A percentile compares a stretch with the other conserved stretches of the same genome.
These are phyloP conservation scores for Chlamydomonas sp. DNA, from an alignment of 139 green algal genomes.

Conservation along the genomic window DNA sequence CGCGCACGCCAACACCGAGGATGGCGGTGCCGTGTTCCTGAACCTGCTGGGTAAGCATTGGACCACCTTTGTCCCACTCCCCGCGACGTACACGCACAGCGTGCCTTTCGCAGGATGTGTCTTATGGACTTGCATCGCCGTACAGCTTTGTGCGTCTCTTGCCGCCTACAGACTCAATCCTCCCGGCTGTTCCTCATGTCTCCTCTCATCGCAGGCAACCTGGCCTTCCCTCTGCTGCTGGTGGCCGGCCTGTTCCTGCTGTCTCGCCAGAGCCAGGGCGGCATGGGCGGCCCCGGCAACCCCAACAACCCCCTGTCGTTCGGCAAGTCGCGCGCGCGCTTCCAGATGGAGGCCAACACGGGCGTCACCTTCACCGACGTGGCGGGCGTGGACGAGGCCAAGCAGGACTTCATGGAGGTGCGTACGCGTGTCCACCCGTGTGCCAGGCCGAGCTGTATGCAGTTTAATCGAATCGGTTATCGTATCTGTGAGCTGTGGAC, in stretches of 20 bases:
- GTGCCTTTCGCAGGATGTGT: not conserved
- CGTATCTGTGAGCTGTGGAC: too few species aligned
- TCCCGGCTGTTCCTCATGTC: not conserved
- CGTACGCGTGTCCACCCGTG: not conserved
- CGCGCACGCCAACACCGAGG: constrained; percentile 95
- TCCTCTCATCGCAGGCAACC: constrained; percentile 85
- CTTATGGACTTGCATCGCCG: not conserved
- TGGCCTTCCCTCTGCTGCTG: constrained; percentile 98
- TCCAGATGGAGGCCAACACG: constrained; percentile 99
- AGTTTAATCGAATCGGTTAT: not conserved
- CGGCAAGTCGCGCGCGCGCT: constrained; percentile 97
- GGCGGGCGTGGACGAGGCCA: constrained; percentile 99
- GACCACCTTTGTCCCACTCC: not conserved
- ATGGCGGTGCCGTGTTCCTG: constrained; percentile 92
- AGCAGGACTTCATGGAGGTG: constrained; percentile 99
- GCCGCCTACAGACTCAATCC: not conserved
- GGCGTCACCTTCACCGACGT: constrained; percentile 98
- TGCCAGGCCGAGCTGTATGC: not conserved
- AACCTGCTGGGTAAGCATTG: constrained; percentile 83
- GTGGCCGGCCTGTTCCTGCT: constrained; percentile 99
- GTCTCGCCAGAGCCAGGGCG: constrained; percentile 82
- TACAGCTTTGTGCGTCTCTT: not conserved
- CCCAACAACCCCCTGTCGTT: constrained; percentile 97
- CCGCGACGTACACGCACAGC: not conserved
- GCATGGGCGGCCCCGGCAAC: constrained; percentile 88